Evolutionary conservation across 768 basidiomycete species (phyloP), one percentile per base, ranked within the genome.

Genomic region (Podaxis sp.): DNA sequence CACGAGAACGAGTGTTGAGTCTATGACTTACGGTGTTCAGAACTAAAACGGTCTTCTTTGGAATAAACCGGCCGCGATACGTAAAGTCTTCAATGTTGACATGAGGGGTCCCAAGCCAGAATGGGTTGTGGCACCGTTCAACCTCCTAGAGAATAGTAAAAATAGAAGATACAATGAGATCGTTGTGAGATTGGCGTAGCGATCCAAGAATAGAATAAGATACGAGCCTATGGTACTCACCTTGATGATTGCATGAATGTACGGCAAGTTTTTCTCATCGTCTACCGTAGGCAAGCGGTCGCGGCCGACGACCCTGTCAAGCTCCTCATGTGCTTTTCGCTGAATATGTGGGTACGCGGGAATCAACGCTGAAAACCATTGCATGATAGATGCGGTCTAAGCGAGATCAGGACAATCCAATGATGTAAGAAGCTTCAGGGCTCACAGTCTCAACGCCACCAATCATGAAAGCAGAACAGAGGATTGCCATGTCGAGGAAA

Each of bases 391-490:
- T 26, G 77, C 70, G 1, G 76, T 76, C 76, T 78, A 39, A 51
- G 9, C 24, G 19, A 24, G 5, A 19, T 11, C 11, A 12, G 19
- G 8, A 28, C 12, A 24, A 28, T 0, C 24, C 4, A 8, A 3
- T 13, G 5, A 33, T 9, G 9, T 13, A 51, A 26, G 24, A 51
- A 51, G 24, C 22, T 9, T 24, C 8, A 51, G 12, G 13, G 8
- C 49, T 33, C 24, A 59, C 59, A 15, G 80, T 75, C 61, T 81
- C 75, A n/a, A 81, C 76, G 12, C 80, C 80, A 3, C 77, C 80
- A 11, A 81, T 76, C 72, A 77, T 80, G 64, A 81, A 80, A 3
- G 74, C 78, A 3, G 77, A 69, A 19, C 76, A 73, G 15, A 82
- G 68, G 36, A 80, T 79, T 7, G 70, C 52, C 71, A 79, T 76